Percentiles rank a stretch among this genome's conserved stretches.
These are phyloP conservation scores for Pleurotus salmoneostramineus DNA, from an alignment of 768 basidiomycete species.

Conservation along the genomic window DNA sequence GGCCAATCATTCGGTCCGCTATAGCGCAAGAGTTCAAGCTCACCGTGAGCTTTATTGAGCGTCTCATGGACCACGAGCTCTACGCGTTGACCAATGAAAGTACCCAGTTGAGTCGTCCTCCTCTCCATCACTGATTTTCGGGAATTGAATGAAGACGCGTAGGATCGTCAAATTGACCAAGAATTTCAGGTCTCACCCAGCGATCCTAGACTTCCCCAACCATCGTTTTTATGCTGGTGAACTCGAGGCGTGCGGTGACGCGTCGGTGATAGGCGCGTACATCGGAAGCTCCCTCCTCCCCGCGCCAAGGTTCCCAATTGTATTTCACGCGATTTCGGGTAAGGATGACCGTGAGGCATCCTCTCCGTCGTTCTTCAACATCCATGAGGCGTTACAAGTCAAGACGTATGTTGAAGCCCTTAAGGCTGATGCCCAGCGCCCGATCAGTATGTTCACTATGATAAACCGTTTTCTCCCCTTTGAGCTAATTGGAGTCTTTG, in stretches of 20 bases:
- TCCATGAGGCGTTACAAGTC: conserved; percentile 52
- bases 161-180: conserved; percentile 62
- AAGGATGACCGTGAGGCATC: conserved; percentile 63
- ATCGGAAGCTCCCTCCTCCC: conserved; percentile 37
- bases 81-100: conserved; percentile 29
- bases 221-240: conserved; percentile 55
- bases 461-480: too few species aligned
- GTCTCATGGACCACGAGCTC: conserved; percentile 45
- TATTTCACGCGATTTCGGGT: conserved; percentile 59
- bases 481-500: neutral
- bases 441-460: conserved; percentile 33
- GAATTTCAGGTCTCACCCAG: conserved; percentile 62
- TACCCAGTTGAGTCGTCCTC: neutral
- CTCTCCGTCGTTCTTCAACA: conserved; percentile 72
- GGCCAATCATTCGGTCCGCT: conserved; percentile 59
- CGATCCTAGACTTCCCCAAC: conserved; percentile 61
- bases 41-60: conserved; percentile 57
- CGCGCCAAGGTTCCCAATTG: conserved; percentile 48
- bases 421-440: conserved; percentile 26
- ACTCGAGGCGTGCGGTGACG: conserved; percentile 43
- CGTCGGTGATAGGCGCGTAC: conserved; percentile 32
- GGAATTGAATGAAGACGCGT: neutral
- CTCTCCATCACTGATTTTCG: conserved; percentile 8
- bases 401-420: conserved; percentile 42
- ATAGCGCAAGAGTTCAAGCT: conserved; percentile 56